Evolutionary conservation across 345 rosid genomes (phyloP), one percentile per base, ranked within the genome.

Genomic region (Fremontodendron californicum): DNA sequence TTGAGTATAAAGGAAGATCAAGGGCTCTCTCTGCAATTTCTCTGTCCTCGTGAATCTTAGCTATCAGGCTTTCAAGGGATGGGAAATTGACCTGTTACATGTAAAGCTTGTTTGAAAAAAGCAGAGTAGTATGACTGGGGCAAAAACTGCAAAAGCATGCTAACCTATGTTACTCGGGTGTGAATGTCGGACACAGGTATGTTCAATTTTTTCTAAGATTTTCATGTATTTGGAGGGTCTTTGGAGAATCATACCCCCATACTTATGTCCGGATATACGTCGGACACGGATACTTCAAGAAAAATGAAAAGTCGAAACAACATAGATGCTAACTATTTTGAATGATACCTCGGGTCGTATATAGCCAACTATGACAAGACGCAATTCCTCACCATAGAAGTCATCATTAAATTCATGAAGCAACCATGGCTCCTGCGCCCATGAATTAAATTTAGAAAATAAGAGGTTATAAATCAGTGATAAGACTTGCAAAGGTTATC

Each of bases 371-470:
- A 96, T 75, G 61, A 92, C 86, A 42, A 96, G 92, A 74, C 77
- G 88, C 60, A 93, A 77, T 81, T 92, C 99, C 86, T 90, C 97
- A 0, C 94, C 98, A 40, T 96, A 93, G 88, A 92, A 92, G 84
- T 93, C 98, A 71, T 87, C 96, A 5, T 86, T 58, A 73, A 96
- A 96, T 71, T 93, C 88, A 70, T 92, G 92, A 76, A 93, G 96
- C 85, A 96, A 78, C 98, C 99, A 93, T 45, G 99, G 99, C 73
- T 96, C 99, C 99, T 92, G 80, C 73, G 18, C n/a, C n/a, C 19
- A 45, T 19, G 25, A 77, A 51, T 49, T 10, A 63, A 5, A 55
- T 51, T 80, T 73, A 80, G 65, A 21, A 54, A 45, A 60, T 12
- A 25, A 46, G n/a, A n/a, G n/a, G 74, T 49, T 29, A 49, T 7